Percentiles rank a stretch among this genome's conserved stretches.
Evolutionary conservation across 2,329 filamentous ascomycete species (phyloP).

Genomic region (Teratosphaeria destructans): DNA sequence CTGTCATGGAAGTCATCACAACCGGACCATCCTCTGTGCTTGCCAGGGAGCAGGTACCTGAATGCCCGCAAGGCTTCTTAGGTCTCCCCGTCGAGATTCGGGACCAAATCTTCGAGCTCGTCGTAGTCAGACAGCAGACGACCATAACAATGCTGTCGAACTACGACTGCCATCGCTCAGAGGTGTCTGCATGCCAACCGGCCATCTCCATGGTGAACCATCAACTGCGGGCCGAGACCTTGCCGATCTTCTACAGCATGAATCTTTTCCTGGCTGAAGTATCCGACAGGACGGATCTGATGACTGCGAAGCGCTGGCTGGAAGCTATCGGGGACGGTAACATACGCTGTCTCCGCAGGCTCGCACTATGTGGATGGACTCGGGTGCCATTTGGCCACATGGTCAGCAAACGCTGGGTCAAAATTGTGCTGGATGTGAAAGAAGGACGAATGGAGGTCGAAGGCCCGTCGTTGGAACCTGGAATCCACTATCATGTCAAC

Average conservation of each 20-base stretch:
- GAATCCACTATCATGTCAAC: not conserved
- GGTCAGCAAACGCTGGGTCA: conserved; percentile 11
- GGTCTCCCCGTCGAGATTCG: conserved; percentile 18
- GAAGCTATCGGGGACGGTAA: conserved; percentile 11
- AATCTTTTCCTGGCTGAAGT: conserved; percentile 18
- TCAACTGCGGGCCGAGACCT: conserved; percentile 13
- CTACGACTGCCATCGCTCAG: conserved; percentile 8
- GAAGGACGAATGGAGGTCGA: conserved; percentile 8
- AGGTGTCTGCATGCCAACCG: conserved; percentile 12
- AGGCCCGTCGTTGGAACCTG: not conserved
- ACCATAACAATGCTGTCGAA: conserved; percentile 15
- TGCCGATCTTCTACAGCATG: conserved; percentile 15
- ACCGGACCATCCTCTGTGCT: not conserved
- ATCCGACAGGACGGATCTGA: conserved; percentile 10
- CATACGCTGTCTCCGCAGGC: conserved; percentile 7
- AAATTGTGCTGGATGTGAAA: conserved; percentile 12
- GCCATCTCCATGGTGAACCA: conserved; percentile 10
- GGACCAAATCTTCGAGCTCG: conserved; percentile 18
- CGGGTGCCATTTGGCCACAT: conserved; percentile 15
- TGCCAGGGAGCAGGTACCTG: not conserved
- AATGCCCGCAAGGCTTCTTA: conserved; percentile 7
- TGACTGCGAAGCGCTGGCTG: conserved; percentile 12
- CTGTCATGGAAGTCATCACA: not conserved
- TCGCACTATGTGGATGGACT: conserved; percentile 16
- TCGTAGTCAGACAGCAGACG: conserved; percentile 13